Conservation (phyloP, 495 filamentous ascomycete genomes). For the Friedmanniomyces endolithicus region DNA sequence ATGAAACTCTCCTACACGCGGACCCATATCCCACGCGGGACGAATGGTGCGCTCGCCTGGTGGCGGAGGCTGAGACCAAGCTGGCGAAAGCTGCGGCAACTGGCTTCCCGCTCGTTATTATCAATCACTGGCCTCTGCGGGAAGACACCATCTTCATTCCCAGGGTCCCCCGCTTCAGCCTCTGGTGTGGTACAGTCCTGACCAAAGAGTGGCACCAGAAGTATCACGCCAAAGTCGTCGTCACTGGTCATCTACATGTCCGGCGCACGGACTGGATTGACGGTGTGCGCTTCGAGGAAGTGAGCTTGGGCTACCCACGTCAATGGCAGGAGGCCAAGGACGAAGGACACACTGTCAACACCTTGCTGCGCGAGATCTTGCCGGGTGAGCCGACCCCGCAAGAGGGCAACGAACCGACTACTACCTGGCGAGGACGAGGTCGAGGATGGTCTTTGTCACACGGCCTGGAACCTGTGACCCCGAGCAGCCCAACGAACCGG, state of each 20-base stretch:
- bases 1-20: slow-evolving; percentile 28
- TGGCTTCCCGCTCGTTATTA: slow-evolving; percentile 26
- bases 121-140: slow-evolving; percentile 32
- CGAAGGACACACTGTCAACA: slow-evolving; percentile 27
- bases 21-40: slow-evolving; percentile 27
- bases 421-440: slow-evolving; percentile 13
- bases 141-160: slow-evolving; percentile 29
- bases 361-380: slow-evolving; percentile 30
- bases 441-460: slow-evolving; percentile 12
- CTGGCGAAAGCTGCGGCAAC: slow-evolving; percentile 24
- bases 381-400: slow-evolving; percentile 21
- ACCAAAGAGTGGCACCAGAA: slow-evolving; percentile 31
- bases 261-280: slow-evolving; percentile 31
- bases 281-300: slow-evolving; percentile 30
- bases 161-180: slow-evolving; percentile 27
- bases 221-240: slow-evolving; percentile 31
- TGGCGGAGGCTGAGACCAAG: slow-evolving; percentile 23
- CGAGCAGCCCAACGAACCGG: background rate
- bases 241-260: slow-evolving; percentile 32
- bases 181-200: slow-evolving; percentile 33
- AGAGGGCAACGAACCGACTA: slow-evolving; percentile 16
- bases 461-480: background rate
- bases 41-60: slow-evolving; percentile 28
- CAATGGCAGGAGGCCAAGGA: slow-evolving; percentile 32
- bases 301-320: slow-evolving; percentile 29